Base-by-base conservation (phyloP, 306 rosid species). In the Trifolium subterraneum region DNA sequence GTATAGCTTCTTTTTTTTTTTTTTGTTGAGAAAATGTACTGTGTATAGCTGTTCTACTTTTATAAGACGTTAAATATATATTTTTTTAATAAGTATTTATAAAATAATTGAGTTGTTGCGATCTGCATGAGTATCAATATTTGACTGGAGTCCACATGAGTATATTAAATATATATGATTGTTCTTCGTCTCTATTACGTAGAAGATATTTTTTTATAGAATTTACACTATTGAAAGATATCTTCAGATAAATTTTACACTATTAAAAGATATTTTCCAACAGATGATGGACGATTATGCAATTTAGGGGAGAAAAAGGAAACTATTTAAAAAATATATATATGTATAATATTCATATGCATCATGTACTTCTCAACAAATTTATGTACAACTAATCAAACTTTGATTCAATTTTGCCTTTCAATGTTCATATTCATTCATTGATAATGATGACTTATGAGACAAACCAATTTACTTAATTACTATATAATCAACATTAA, bases 391-490 rank as follows among this genome's bases (percentile, higher is more conserved):
- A 39, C 39, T 56, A 39, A 18, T 59, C 59, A 29, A 13, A 18
- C 50, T 7, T 61, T 12, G 50, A 31, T 14, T 33, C 61, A 41
- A 59, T 5, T 38, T 42, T 23, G 7, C 35, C 10, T 44, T 13
- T 44, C 50, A 44, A 13, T 44, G n/a, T 50, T 54, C 58, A 54
- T n/a, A n/a, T n/a, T n/a, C n/a, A n/a, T n/a, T n/a, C n/a, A n/a
- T n/a, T n/a, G n/a, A 48, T 16, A 65, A 25, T 33, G 29, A 38
- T 23, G 59, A 8, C 42, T 38, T 41, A 16, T 14, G 64, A 74
- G 64, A 27, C 66, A 45, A 76, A 66, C 5, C 67, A 76, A 41
- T 15, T 55, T 41, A 76, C 10, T 48, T n/a, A n/a, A n/a, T n/a
- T n/a, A 48, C 55, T 48, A 16, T 19, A 48, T 15, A n/a, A 48